Evolutionary conservation across 108 stramenopile genomes (phyloP).

Genomic region (Cyclotella baltica): DNA sequence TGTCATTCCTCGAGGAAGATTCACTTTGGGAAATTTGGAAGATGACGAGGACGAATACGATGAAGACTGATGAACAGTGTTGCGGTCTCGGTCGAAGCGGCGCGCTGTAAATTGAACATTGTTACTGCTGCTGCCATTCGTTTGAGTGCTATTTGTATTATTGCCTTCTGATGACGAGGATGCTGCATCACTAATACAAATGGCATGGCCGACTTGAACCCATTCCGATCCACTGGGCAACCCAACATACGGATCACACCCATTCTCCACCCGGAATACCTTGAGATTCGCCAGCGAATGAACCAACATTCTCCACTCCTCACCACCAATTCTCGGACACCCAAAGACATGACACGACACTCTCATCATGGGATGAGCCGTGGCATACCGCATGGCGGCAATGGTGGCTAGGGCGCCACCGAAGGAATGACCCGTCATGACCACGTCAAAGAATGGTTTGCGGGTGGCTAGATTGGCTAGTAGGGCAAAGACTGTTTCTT

Average conservation of each 20-base stretch:
- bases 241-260: conserved; percentile 59
- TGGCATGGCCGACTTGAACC: conserved; percentile 55
- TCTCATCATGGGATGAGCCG: conserved; percentile 59
- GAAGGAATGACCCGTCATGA: conserved; percentile 79
- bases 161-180: neutral
- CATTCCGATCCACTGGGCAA: conserved; percentile 43
- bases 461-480: conserved; percentile 69
- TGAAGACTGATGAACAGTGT: too few relatives aligned
- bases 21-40: conserved; percentile 55
- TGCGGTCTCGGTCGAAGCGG: conserved; percentile 65
- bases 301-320: conserved; percentile 62
- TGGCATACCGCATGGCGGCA: conserved; percentile 69
- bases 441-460: conserved; percentile 81
- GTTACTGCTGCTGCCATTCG: conserved; percentile 9
- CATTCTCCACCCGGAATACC: conserved; percentile 69
- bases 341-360: conserved; percentile 67
- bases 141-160: neutral
- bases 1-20: conserved; percentile 55
- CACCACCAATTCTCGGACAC: conserved; percentile 72
- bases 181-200: conserved; percentile 37
- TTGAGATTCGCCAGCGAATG: conserved; percentile 79
- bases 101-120: conserved; percentile 52
- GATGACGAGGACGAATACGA: too few relatives aligned
- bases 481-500: conserved; percentile 61
- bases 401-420: conserved; percentile 75